These are phyloP conservation scores for Yamadazyma jaroonii DNA, from an alignment of 1,139 yeast species.

Conservation along the genomic window DNA sequence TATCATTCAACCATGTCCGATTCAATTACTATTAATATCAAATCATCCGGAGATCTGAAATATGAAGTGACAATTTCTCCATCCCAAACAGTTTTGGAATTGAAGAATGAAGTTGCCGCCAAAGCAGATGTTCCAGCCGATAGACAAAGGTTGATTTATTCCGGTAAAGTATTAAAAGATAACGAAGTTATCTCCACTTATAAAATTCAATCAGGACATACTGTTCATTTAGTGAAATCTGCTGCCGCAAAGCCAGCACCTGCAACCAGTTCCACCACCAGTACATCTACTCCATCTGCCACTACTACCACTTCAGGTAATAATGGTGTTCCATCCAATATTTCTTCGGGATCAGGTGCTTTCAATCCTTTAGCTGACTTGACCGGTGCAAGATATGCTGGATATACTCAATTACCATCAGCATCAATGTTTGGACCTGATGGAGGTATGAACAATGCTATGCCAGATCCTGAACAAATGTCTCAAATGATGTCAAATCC, in stretches of 20 bases:
- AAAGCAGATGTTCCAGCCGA: slow-evolving; percentile 65
- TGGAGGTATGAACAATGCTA: slow-evolving; percentile 72
- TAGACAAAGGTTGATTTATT: slow-evolving; percentile 83
- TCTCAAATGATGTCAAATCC: slow-evolving; percentile 78
- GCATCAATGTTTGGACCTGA: slow-evolving; percentile 94
- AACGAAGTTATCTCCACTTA: slow-evolving; percentile 69
- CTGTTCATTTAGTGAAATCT: slow-evolving; percentile 83
- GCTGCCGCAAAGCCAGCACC: slow-evolving; percentile 24
- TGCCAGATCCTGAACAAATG: slow-evolving; percentile 76
- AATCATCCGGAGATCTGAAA: slow-evolving; percentile 76
- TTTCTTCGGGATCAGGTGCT: slow-evolving; percentile 86
- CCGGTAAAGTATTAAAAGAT: slow-evolving; percentile 92
- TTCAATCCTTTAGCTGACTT: slow-evolving; percentile 88
- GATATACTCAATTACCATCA: slow-evolving; percentile 82
- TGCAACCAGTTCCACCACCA: slow-evolving; percentile 18
- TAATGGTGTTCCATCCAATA: slow-evolving; percentile 59
- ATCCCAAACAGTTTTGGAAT: slow-evolving; percentile 56
- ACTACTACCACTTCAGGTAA: slow-evolving; percentile 10
- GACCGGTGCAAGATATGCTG: slow-evolving; percentile 96
- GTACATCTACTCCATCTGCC: slow-evolving; percentile 16
- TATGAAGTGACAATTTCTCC: slow-evolving; percentile 61
- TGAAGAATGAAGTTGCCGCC: slow-evolving; percentile 63
- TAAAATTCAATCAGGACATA: slow-evolving; percentile 82
- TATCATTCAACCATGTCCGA: not conserved
- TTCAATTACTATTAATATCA: slow-evolving; percentile 18